Evolutionary conservation across 768 basidiomycete genomes (phyloP).

Genomic region (Pluteus cervinus): DNA sequence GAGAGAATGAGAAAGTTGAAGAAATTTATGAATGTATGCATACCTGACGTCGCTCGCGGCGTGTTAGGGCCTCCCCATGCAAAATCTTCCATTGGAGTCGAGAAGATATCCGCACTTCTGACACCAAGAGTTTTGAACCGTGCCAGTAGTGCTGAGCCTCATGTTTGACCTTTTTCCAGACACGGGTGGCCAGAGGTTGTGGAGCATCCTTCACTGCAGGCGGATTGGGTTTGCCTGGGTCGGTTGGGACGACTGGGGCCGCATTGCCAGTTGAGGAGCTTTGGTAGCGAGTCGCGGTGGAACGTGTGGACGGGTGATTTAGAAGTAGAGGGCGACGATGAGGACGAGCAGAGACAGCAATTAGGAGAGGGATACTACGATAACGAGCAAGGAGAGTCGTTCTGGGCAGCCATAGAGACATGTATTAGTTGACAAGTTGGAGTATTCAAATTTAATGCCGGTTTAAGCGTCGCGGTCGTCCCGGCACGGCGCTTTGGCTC

Average conservation of each 20-base stretch:
- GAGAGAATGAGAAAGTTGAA: conserved; percentile 3
- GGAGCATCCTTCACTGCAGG: conserved; percentile 40
- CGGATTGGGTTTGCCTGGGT: conserved; percentile 33
- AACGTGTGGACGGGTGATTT: conserved; percentile 10
- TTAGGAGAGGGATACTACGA: conserved; percentile 18
- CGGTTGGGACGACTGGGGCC: background rate
- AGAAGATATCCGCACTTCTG: conserved; percentile 87
- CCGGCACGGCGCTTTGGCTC: background rate
- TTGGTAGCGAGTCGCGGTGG: conserved; percentile 12
- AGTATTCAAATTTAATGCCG: no score
- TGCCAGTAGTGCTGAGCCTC: conserved; percentile 97
- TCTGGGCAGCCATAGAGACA: conserved; percentile 79
- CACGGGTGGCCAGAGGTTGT: conserved; percentile 48
- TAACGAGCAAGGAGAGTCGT: conserved; percentile 30
- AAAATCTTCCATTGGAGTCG: conserved; percentile 89
- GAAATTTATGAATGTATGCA: conserved; percentile 3
- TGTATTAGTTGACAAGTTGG: no score
- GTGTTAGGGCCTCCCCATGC: conserved; percentile 85
- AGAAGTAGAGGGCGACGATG: conserved; percentile 13
- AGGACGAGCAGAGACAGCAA: conserved; percentile 14
- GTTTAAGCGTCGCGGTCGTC: background rate
- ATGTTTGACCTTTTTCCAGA: conserved; percentile 93
- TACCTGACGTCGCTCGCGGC: conserved; percentile 91
- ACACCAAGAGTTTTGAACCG: conserved; percentile 88
- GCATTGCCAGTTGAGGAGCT: conserved; percentile 26